Percentiles rank a stretch among this genome's conserved stretches.
Conservation (phyloP, 805 yeast species). For the Sugiyamaella lignohabitans region DNA sequence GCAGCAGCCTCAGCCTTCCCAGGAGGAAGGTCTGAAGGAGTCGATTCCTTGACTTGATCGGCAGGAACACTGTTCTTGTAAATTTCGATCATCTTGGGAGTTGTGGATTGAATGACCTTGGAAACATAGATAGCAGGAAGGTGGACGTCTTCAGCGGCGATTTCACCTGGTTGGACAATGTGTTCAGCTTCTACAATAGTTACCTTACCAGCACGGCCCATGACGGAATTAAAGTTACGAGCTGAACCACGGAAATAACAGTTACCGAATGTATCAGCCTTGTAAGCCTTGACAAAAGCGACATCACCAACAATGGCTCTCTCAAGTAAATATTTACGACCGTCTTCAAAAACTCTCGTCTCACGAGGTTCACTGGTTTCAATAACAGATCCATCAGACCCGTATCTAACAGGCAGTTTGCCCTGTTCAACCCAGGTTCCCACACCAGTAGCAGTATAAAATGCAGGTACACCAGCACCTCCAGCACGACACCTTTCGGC, state of each 20-base stretch:
- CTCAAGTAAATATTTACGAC: conserved; percentile 36
- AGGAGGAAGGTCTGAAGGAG: conserved; percentile 1
- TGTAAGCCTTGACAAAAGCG: conserved; percentile 38
- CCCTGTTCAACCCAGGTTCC: conserved; percentile 44
- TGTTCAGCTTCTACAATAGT: conserved; percentile 44
- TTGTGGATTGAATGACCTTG: conserved; percentile 34
- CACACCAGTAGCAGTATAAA: conserved; percentile 41
- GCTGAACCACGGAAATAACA: conserved; percentile 42
- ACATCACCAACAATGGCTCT: conserved; percentile 38
- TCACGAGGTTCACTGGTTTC: conserved; percentile 35
- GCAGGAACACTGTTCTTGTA: conserved; percentile 22
- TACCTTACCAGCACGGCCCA: conserved; percentile 38
- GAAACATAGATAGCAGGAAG: conserved; percentile 38
- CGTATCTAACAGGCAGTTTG: conserved; percentile 37
- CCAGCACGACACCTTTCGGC: conserved; percentile 43
- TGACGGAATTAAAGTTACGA: conserved; percentile 38
- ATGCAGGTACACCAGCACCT: conserved; percentile 42
- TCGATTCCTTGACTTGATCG: conserved; percentile 12
- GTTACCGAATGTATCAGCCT: conserved; percentile 39
- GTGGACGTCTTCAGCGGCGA: conserved; percentile 39
- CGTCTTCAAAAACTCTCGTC: conserved; percentile 33
- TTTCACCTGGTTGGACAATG: conserved; percentile 41
- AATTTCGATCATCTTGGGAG: conserved; percentile 39
- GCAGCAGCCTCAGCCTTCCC: conserved; percentile 15
- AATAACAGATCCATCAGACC: conserved; percentile 30